phyloP scores from a whole-genome alignment of 2,329 filamentous ascomycete species.

The Didymosphaeria variabile region DNA sequence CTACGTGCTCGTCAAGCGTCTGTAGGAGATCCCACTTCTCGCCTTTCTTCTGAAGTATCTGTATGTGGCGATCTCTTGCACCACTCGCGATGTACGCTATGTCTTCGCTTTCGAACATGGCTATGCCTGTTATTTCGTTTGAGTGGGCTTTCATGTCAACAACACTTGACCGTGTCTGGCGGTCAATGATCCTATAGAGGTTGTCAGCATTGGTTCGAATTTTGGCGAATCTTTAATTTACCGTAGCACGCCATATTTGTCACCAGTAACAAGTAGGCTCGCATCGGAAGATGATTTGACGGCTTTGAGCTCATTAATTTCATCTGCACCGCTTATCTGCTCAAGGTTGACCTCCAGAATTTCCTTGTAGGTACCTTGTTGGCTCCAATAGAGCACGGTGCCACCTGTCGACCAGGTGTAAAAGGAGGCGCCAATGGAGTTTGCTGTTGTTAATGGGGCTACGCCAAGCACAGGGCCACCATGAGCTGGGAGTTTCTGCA shows the following conservation, averaged over 20 bases:
- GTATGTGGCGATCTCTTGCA: conserved; percentile 88
- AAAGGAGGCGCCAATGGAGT: conserved; percentile 73
- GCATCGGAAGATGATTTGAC: conserved; percentile 68
- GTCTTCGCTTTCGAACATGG: conserved; percentile 72
- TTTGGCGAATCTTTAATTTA: conserved; percentile 39
- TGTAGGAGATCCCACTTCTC: conserved; percentile 80
- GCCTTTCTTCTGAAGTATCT: conserved; percentile 75
- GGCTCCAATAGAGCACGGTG: conserved; percentile 82
- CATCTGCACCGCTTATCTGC: conserved; percentile 58
- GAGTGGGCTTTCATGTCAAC: conserved; percentile 86
- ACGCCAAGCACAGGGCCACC: conserved; percentile 74
- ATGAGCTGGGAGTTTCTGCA: conserved; percentile 64
- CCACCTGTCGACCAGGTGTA: conserved; percentile 90
- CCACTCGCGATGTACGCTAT: conserved; percentile 75
- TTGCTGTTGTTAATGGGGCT: conserved; percentile 68
- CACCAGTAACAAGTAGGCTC: conserved; percentile 79
- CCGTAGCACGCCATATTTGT: conserved; percentile 83
- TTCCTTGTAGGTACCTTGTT: conserved; percentile 73
- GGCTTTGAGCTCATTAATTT: conserved; percentile 66
- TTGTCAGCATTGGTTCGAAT: conserved; percentile 3
- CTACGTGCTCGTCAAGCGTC: conserved; percentile 90
- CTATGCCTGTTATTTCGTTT: conserved; percentile 83
- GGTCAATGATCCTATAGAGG: conserved; percentile 66
- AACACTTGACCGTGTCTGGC: conserved; percentile 66
- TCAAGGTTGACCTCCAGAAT: conserved; percentile 76